Percentiles rank a stretch among this genome's conserved stretches.
Conservation (phyloP, 2,329 filamentous ascomycete genomes). For the Paraconiothyrium sp. region DNA sequence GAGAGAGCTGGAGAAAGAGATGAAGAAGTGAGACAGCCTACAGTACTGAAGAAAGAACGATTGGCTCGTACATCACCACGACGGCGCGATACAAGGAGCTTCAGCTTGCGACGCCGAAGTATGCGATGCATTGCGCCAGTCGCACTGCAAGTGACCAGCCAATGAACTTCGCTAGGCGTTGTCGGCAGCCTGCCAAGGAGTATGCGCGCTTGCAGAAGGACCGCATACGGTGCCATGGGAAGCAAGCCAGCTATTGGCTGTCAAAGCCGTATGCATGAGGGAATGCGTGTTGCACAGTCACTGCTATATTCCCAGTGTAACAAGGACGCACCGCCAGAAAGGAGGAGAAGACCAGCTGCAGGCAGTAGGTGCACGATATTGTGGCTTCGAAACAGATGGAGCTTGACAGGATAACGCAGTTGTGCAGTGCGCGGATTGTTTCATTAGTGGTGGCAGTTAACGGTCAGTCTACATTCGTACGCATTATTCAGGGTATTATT, state of each 20-base stretch:
- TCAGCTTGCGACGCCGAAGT: neutral
- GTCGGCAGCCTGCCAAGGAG: neutral
- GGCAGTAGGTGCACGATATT: neutral
- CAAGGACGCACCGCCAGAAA: neutral
- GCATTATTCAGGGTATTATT: neutral
- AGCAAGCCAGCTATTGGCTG: constrained; percentile 2
- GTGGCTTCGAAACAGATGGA: neutral
- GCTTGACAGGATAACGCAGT: neutral
- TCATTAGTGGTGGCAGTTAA: neutral
- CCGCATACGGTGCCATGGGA: constrained; percentile 1
- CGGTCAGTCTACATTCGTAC: neutral
- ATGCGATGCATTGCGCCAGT: neutral
- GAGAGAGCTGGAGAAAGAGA: constrained; percentile 46
- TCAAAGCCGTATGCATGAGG: neutral
- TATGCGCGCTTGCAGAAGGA: neutral
- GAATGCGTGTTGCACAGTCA: neutral
- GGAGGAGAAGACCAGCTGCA: neutral
- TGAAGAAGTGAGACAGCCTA: constrained; percentile 38
- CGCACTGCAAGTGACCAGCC: neutral
- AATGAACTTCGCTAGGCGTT: neutral
- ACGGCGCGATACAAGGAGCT: neutral
- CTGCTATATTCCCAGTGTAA: neutral
- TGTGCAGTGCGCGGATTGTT: neutral
- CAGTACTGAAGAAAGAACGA: neutral
- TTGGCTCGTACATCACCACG: neutral